Conservation (phyloP, 345 rosid genomes). For the Acer negundo region DNA sequence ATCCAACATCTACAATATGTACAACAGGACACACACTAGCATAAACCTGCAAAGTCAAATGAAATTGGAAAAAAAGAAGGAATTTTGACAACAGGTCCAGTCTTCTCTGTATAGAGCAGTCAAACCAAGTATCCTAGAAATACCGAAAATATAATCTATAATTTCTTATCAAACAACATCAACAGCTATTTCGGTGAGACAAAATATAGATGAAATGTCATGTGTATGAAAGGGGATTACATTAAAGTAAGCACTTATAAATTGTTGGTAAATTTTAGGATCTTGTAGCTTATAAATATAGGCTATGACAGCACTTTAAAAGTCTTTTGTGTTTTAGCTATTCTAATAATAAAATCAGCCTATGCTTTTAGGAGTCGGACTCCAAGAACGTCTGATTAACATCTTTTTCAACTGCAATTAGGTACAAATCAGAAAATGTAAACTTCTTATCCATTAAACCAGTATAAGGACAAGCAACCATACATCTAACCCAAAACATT, state of each 20-base stretch:
- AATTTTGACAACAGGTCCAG: not conserved
- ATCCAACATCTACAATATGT: slow-evolving; percentile 58
- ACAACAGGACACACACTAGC: slow-evolving; percentile 60
- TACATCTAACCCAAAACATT: not conserved
- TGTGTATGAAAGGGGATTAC: not conserved
- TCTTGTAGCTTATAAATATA: not conserved
- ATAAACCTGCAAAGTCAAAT: slow-evolving; percentile 56
- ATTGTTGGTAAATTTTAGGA: not conserved
- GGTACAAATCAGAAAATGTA: not conserved
- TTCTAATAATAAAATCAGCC: not conserved
- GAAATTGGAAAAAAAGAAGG: not conserved
- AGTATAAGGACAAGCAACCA: not conserved
- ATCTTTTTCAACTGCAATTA: not conserved
- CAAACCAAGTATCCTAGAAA: not conserved
- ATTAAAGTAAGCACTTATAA: too few relatives aligned
- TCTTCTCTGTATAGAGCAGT: not conserved
- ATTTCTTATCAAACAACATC: not conserved
- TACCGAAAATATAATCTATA: not conserved
- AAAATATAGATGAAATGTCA: not conserved
- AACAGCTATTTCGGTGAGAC: not conserved
- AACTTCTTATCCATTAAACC: not conserved
- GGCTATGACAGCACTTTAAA: not conserved
- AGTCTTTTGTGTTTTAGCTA: not conserved
- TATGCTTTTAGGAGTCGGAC: not conserved
- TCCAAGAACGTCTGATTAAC: not conserved